phyloP scores from a whole-genome alignment of 2,329 filamentous ascomycete species.

The Neonectria coccinea region DNA sequence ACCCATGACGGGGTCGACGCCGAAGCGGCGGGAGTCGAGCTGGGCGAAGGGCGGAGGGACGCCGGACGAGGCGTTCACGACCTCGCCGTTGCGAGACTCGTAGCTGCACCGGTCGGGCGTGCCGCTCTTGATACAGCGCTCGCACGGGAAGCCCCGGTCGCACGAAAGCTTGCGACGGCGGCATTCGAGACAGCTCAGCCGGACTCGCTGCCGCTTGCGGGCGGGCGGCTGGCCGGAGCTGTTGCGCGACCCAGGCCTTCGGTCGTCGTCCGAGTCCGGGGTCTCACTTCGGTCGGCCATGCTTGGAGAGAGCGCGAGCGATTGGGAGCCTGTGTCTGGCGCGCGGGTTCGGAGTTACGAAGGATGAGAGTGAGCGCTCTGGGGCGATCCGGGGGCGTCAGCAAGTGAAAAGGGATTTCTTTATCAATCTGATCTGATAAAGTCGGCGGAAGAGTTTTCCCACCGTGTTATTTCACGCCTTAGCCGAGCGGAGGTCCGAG shows the following conservation, averaged over 20 bases:
- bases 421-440: constrained; percentile 60
- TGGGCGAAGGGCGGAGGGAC: constrained; percentile 57
- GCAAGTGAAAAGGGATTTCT: constrained; percentile 47
- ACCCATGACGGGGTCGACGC: constrained; percentile 46
- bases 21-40: constrained; percentile 55
- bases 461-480: constrained; percentile 27
- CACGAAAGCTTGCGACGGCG: constrained; percentile 71
- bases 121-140: constrained; percentile 71
- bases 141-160: constrained; percentile 71
- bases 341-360: constrained; percentile 52
- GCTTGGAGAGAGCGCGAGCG: constrained; percentile 20
- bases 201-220: constrained; percentile 69
- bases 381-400: constrained; percentile 43
- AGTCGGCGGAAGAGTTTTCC: constrained; percentile 43
- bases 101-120: constrained; percentile 71
- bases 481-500: constrained; percentile 52
- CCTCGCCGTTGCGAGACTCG: constrained; percentile 65
- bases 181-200: constrained; percentile 71
- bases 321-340: constrained; percentile 24
- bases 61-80: constrained; percentile 61
- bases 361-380: constrained; percentile 38
- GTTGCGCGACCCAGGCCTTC: constrained; percentile 43
- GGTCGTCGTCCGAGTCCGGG: constrained; percentile 53
- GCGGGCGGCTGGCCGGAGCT: constrained; percentile 54
- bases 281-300: constrained; percentile 54